phyloP scores from a whole-genome alignment of 2,329 filamentous ascomycete genomes.

The Colletotrichum coccodes region DNA sequence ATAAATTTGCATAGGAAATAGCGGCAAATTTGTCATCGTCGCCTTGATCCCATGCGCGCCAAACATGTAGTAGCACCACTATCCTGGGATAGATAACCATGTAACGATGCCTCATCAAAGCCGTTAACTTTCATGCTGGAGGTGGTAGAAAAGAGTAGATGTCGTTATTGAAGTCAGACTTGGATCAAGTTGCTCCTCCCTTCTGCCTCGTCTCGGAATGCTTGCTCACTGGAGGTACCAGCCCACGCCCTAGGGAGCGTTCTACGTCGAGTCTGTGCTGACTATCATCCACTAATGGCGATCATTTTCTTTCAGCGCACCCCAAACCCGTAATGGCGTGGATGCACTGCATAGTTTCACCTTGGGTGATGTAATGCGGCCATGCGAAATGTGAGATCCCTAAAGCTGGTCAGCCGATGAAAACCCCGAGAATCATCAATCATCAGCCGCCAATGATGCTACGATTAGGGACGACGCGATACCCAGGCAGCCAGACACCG shows the following conservation, averaged over 20 bases:
- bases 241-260: not conserved
- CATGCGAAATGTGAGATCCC: not conserved
- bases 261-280: not conserved
- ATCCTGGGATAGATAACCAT: too few relatives aligned
- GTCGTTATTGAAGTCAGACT: too few relatives aligned
- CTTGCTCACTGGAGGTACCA: too few relatives aligned
- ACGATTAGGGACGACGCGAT: not conserved
- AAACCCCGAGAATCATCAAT: conserved; percentile 27
- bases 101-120: too few relatives aligned
- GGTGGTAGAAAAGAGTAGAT: too few relatives aligned
- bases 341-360: not conserved
- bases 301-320: not conserved
- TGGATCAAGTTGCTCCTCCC: not conserved
- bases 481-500: not conserved
- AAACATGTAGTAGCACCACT: too few relatives aligned
- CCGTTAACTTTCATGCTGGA: too few relatives aligned
- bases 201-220: too few relatives aligned
- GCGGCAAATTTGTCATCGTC: too few relatives aligned
- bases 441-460: not conserved
- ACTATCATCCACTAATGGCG: not conserved
- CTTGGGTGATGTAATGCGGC: not conserved
- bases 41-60: too few relatives aligned
- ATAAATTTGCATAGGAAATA: too few relatives aligned
- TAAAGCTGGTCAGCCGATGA: not conserved
- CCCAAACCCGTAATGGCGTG: not conserved